Percentiles rank a stretch among this genome's conserved stretches.
Evolutionary conservation across 2,329 filamentous ascomycete genomes (phyloP).

Genomic region (Aureobasidium melanogenum): DNA sequence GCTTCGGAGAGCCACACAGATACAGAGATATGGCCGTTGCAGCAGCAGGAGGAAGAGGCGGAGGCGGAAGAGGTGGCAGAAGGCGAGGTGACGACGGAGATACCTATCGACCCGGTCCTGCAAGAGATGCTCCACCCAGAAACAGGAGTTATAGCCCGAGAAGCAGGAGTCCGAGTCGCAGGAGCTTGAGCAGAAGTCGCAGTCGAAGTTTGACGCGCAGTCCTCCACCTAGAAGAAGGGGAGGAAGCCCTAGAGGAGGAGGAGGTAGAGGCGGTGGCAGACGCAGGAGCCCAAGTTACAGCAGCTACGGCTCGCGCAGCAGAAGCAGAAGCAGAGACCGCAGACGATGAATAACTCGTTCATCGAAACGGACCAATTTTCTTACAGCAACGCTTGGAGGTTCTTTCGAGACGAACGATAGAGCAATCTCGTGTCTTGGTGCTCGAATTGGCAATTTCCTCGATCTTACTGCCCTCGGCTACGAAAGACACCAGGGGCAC

Average conservation of each 20-base stretch:
- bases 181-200: constrained; percentile 1
- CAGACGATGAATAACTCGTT: constrained; percentile 14
- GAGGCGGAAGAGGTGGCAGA: constrained; percentile 21
- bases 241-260: constrained; percentile 13
- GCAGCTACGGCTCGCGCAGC: constrained; percentile 19
- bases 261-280: constrained; percentile 18
- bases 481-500: not conserved
- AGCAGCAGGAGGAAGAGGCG: constrained; percentile 25
- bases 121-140: constrained; percentile 1
- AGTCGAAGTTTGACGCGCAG: constrained; percentile 15
- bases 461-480: too few relatives aligned
- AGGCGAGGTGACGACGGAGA: constrained; percentile 29
- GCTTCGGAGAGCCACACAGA: constrained; percentile 32
- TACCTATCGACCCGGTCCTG: constrained; percentile 17
- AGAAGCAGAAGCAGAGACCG: constrained; percentile 32
- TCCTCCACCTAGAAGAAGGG: constrained; percentile 21
- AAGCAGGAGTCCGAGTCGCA: constrained; percentile 14
- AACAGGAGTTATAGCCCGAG: constrained; percentile 13
- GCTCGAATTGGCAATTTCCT: too few relatives aligned
- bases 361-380: not conserved
- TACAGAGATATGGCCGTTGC: constrained; percentile 24
- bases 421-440: not conserved
- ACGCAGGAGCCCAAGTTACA: constrained; percentile 28
- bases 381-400: too few relatives aligned
- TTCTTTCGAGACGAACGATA: not conserved